Evolutionary conservation across 441 rosid genomes (phyloP), one percentile per base, ranked within the genome.

Genomic region (Geranium incanum): DNA sequence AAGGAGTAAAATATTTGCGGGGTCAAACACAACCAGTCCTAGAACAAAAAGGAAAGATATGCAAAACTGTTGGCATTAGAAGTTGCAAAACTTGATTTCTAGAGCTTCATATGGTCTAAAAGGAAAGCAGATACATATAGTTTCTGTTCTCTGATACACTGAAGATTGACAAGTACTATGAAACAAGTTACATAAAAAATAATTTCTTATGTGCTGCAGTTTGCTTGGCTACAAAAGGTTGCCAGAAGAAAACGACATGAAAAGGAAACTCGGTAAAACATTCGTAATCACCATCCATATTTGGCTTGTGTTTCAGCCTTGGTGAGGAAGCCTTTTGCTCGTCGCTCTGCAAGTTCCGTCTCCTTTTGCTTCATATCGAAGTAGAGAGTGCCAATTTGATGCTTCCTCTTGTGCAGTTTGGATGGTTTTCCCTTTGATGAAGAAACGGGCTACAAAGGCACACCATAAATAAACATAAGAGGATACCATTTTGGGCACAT

Each of bases 361-460:
- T 92, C 97, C 71, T 90, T 92, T 78, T 92, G 97, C 85, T 75
- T 92, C 95, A 92, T 89, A 75, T 94, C 97, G 64, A 60, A 81
- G 80, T 67, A 88, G 55, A 94, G 76, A 4, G 99, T 77, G 16
- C 95, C 87, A 48, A 94, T 94, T 72, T 94, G 99, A 87, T 94
- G 99, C 87, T 94, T 94, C 84, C 99, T 89, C 87, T 92, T 92
- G 83, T 92, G 99, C 72, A 94, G 91, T 74, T 94, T 94, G 0
- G 90, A 41, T 55, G 95, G 95, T 79, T 92, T 90, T 72, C 96
- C 99, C 70, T 92, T 90, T 0, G 92, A 66, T 28, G 66, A 62
- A 75, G 66, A 21, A 74, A 81, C 84, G 52, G 97, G 91, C 97
- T 94, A 72, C 80, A 78, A 36, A 59, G 28, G 13, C 63, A 59